Conservation (phyloP, 495 filamentous ascomycete species). For the Penicillium odoratum region DNA sequence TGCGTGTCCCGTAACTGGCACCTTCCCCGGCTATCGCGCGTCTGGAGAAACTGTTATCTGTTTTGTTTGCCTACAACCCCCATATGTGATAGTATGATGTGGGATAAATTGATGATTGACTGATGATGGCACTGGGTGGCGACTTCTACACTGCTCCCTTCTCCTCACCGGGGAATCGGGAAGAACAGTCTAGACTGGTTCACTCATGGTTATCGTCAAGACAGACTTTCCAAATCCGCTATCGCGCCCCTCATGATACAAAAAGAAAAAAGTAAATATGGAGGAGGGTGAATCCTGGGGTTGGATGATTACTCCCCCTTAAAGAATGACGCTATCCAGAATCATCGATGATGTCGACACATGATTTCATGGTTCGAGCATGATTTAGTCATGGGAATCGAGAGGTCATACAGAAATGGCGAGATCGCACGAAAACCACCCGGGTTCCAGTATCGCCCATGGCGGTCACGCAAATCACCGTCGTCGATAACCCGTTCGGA, state of each 20-base stretch:
- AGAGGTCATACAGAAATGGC: conserved; percentile 19
- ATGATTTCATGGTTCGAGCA: conserved; percentile 24
- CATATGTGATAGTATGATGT: background rate
- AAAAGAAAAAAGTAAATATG: conserved; percentile 6
- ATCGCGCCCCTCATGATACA: background rate
- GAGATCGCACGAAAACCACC: conserved; percentile 17
- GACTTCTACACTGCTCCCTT: background rate
- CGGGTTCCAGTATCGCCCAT: conserved; percentile 12
- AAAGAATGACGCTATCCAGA: conserved; percentile 3
- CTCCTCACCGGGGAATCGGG: conserved; percentile 3
- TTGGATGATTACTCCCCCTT: background rate
- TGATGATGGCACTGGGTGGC: conserved; percentile 3
- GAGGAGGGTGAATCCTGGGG: background rate
- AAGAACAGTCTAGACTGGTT: conserved; percentile 11
- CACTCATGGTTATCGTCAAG: background rate
- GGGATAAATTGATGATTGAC: background rate
- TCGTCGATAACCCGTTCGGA: conserved; percentile 8
- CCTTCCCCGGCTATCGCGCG: conserved; percentile 29
- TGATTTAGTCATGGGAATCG: conserved; percentile 25
- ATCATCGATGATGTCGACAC: conserved; percentile 36
- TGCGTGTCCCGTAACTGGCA: conserved; percentile 21
- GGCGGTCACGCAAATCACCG: conserved; percentile 6
- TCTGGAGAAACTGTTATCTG: conserved; percentile 16
- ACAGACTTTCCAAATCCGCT: background rate
- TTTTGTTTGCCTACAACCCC: too few relatives aligned